Evolutionary conservation across 805 yeast genomes (phyloP), one percentile per base, ranked within the genome.

Genomic region (Ogataea trehalophila): DNA sequence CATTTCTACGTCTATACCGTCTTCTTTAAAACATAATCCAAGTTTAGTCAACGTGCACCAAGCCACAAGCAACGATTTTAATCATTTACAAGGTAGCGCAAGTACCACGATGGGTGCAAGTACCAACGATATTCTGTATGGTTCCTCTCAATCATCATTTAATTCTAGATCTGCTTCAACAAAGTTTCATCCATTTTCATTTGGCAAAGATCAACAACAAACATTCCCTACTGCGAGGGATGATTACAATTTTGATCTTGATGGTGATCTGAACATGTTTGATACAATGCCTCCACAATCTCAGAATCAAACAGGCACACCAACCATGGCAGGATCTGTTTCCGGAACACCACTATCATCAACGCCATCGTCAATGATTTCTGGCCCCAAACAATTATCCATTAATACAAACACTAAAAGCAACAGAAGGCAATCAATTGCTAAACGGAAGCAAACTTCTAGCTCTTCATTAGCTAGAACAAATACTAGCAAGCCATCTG

Each of bases 211-310:
- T 6, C 48, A 52, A 15, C 46, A 42, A 6, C 42, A 44, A 13
- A 44, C 41, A 7, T 45, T 52, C 34, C 38, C 47, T 14, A 45
- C 41, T 11, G 40, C 47, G 18, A 47, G 46, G 34, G 53, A 52
- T 16, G 52, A 58, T 20, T 50, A 48, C 44, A 55, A 54, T 37
- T 55, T 59, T 40, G 67, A 62, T 47, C 26, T 57, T 15, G 66
- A 62, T 26, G 65, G 65, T 2, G 67, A 62, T 53, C 33, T 60
- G 43, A 56, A 58, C 40, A 58, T 61, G 62, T 53, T 60, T 42
- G 65, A 60, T 18, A 40, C 47, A 9, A 36, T 57, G 37, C 40
- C 54, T 20, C 26, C 49, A 5, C 37, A 42, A 15, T 33, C 37
- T 3, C 41, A 37, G n/a, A 20, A 20, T 26, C 16, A 17, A 13